phyloP scores from a whole-genome alignment of 345 rosid species.

The Chamaenerion angustifolium region DNA sequence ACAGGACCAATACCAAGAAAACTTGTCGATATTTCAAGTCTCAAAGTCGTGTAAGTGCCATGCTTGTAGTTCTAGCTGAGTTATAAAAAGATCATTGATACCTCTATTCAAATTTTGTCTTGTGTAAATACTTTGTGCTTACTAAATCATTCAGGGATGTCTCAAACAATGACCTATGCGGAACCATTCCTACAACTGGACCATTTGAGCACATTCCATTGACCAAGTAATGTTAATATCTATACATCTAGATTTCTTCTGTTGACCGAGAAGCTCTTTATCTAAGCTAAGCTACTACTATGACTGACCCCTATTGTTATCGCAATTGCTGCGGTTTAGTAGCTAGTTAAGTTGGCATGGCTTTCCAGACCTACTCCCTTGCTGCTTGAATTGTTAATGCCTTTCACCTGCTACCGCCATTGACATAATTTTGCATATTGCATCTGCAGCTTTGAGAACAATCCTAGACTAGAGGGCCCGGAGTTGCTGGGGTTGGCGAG shows the following conservation, averaged over 20 bases:
- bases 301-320: neutral
- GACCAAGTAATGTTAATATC: constrained; percentile 46
- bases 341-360: neutral
- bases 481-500: constrained; percentile 81
- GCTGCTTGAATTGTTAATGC: too few species aligned
- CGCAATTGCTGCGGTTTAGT: too few species aligned
- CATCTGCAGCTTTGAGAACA: constrained; percentile 61
- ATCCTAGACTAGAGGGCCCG: constrained; percentile 86
- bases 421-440: constrained; percentile 1
- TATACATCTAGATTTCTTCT: neutral
- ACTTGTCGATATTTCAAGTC: constrained; percentile 40
- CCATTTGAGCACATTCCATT: constrained; percentile 79
- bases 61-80: neutral
- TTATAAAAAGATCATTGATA: neutral
- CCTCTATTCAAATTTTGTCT: neutral
- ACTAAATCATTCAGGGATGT: constrained; percentile 51
- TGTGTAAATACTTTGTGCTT: neutral
- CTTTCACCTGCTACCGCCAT: too few species aligned
- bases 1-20: constrained; percentile 59
- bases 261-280: too few species aligned
- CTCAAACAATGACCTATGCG: constrained; percentile 78
- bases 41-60: constrained; percentile 58
- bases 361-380: neutral
- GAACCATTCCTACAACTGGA: constrained; percentile 86
- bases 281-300: too few species aligned